A percentile compares a stretch with the other conserved stretches of the same genome.
phyloP scores from a whole-genome alignment of 495 filamentous ascomycete species.

The Pyrenopolyporus hunteri region DNA sequence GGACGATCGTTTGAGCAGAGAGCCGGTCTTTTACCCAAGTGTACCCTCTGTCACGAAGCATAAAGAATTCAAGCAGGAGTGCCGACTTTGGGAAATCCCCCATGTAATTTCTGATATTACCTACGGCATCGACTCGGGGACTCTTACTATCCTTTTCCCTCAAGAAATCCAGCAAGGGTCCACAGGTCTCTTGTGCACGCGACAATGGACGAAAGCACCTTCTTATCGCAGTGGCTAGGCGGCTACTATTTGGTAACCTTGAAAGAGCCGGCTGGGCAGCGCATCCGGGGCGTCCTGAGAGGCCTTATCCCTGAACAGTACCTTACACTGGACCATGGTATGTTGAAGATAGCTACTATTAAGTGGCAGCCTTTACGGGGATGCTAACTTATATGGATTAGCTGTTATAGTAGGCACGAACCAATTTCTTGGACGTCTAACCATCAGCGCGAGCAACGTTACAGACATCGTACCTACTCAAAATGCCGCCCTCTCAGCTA shows the following conservation, averaged over 20 bases:
- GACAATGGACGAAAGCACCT: constrained; percentile 24
- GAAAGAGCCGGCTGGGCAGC: constrained; percentile 63
- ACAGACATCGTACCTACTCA: constrained; percentile 52
- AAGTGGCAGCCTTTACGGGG: not conserved
- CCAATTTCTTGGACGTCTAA: constrained; percentile 13
- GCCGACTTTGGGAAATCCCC: not conserved
- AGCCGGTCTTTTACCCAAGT: no score
- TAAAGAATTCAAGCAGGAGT: not conserved
- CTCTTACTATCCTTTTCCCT: not conserved
- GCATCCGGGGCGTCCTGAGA: constrained; percentile 74
- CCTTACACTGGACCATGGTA: constrained; percentile 81
- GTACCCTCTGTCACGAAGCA: no score
- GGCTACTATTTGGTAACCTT: constrained; percentile 31
- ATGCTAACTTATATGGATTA: constrained; percentile 15
- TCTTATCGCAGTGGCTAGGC: constrained; percentile 39
- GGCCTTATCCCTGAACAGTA: constrained; percentile 72
- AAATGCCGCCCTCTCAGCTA: constrained; percentile 44
- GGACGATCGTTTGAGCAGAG: no score
- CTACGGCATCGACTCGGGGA: not conserved
- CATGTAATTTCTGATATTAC: constrained; percentile 2
- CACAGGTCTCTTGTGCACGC: not conserved
- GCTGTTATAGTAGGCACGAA: constrained; percentile 31
- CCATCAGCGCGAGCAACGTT: constrained; percentile 41
- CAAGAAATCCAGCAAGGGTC: not conserved
- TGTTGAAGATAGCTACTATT: constrained; percentile 23